Conservation (phyloP, 2,329 filamentous ascomycete species). For the Cercospora nicotianae region DNA sequence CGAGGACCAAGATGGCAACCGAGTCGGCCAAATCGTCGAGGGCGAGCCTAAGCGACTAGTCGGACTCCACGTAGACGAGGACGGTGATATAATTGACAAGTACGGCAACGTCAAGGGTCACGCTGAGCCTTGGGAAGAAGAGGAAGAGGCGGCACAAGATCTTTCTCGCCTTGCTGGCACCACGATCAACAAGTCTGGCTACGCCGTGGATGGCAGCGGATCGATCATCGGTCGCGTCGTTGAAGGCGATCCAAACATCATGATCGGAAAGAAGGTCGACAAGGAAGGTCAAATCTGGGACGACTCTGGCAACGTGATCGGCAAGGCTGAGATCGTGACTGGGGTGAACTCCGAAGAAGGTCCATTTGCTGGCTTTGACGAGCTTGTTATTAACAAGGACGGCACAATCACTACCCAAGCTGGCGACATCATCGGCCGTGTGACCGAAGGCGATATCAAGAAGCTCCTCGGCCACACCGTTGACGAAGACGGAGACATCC, state of each 20-base stretch:
- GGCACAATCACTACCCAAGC: conserved; percentile 53
- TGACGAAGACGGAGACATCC: conserved; percentile 54
- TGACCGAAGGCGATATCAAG: conserved; percentile 54
- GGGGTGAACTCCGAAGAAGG: conserved; percentile 54
- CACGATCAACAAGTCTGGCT: conserved; percentile 64
- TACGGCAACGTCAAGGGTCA: conserved; percentile 65
- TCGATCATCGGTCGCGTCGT: conserved; percentile 58
- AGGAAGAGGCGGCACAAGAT: conserved; percentile 52
- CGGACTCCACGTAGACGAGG: conserved; percentile 74
- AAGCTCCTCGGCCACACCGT: conserved; percentile 53
- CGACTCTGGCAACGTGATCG: conserved; percentile 62
- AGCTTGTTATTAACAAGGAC: conserved; percentile 58
- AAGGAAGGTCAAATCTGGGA: conserved; percentile 65
- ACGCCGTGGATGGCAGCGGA: conserved; percentile 61
- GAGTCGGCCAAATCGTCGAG: conserved; percentile 69
- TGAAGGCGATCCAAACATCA: conserved; percentile 57
- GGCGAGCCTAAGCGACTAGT: conserved; percentile 72
- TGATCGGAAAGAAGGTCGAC: conserved; percentile 63
- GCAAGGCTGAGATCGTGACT: conserved; percentile 57
- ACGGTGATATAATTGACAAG: conserved; percentile 78
- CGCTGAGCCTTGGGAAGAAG: conserved; percentile 58
- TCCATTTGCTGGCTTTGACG: conserved; percentile 61
- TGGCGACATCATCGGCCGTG: conserved; percentile 51
- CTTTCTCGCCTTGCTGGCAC: conserved; percentile 62
- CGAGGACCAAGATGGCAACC: conserved; percentile 75